These are phyloP conservation scores for Leishmania amazonensis DNA, from an alignment of 208 protist genomes.

Conservation along the genomic window DNA sequence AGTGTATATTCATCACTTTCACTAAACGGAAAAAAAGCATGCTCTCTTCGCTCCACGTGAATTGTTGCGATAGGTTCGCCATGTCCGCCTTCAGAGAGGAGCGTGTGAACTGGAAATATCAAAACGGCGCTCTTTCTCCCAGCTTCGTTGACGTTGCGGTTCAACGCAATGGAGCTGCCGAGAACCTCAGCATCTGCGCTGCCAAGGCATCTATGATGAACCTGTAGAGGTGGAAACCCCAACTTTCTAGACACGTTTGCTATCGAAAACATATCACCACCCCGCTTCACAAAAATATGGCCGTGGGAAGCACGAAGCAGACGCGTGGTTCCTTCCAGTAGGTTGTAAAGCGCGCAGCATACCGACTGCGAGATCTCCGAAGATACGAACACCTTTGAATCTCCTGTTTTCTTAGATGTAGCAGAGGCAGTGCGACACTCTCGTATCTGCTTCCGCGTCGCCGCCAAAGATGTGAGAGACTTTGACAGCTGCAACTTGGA, in stretches of 20 bases:
- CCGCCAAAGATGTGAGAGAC: background rate
- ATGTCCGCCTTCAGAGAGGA: constrained; percentile 5
- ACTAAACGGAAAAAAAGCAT: constrained; percentile 58
- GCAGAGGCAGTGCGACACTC: background rate
- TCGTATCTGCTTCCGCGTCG: background rate
- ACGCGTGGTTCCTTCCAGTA: constrained; percentile 61
- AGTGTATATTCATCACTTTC: constrained; percentile 62
- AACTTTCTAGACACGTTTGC: constrained; percentile 73
- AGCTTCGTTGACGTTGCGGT: constrained; percentile 55
- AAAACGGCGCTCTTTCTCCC: constrained; percentile 46
- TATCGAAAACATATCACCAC: constrained; percentile 85
- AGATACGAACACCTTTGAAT: constrained; percentile 43
- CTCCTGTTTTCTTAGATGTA: background rate
- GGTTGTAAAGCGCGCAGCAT: constrained; percentile 76
- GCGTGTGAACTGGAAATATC: constrained; percentile 71
- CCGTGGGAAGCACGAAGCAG: constrained; percentile 59
- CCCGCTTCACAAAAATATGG: constrained; percentile 76
- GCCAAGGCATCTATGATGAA: constrained; percentile 68
- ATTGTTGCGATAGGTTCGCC: constrained; percentile 48
- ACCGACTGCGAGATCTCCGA: constrained; percentile 70
- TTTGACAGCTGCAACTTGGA: background rate
- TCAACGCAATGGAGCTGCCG: constrained; percentile 82
- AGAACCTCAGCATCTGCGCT: constrained; percentile 82
- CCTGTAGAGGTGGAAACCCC: constrained; percentile 74
- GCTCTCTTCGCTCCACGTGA: constrained; percentile 72